Conservation (phyloP, 352 stramenopile species). For the Pythium rhizo-oryzae region DNA sequence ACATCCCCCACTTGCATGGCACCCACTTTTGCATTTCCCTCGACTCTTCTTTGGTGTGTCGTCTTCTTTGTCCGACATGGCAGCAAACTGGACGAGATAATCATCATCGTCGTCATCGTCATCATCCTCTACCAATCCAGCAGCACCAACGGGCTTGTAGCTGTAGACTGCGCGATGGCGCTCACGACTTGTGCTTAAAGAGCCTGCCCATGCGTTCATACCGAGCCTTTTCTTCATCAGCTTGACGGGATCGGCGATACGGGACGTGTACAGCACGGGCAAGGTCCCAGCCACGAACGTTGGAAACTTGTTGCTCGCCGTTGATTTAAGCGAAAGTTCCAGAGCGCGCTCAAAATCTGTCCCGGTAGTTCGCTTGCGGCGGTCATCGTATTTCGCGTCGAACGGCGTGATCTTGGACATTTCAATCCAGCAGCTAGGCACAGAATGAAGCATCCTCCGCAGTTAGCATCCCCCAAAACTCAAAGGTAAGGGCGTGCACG, state of each 20-base stretch:
- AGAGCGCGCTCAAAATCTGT: conserved; percentile 50
- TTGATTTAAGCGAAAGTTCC: conserved; percentile 39
- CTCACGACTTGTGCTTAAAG: conserved; percentile 46
- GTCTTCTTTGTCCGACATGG: conserved; percentile 3
- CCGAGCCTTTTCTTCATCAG: conserved; percentile 45
- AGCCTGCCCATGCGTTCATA: conserved; percentile 43
- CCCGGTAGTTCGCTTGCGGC: conserved; percentile 38
- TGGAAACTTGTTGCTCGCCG: conserved; percentile 52
- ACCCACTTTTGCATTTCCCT: conserved; percentile 13
- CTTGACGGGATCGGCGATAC: conserved; percentile 37
- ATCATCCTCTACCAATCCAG: conserved; percentile 5
- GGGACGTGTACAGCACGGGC: conserved; percentile 35
- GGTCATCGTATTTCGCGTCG: conserved; percentile 37
- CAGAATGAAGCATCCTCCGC: neutral
- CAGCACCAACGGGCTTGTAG: conserved; percentile 21
- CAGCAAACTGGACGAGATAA: conserved; percentile 15
- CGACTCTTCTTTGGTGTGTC: conserved; percentile 4
- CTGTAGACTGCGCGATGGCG: conserved; percentile 41
- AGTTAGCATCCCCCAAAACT: no score
- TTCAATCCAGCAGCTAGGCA: conserved; percentile 52
- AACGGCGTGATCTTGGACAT: conserved; percentile 44
- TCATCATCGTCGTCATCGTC: conserved; percentile 15
- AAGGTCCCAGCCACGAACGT: conserved; percentile 53
- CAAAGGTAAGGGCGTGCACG: neutral
- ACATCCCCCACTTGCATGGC: neutral